A percentile compares a stretch with the other conserved stretches of the same genome.
These are phyloP conservation scores for Oryza glumipatula DNA, from an alignment of 176 grass and related monocot species.

Conservation along the genomic window DNA sequence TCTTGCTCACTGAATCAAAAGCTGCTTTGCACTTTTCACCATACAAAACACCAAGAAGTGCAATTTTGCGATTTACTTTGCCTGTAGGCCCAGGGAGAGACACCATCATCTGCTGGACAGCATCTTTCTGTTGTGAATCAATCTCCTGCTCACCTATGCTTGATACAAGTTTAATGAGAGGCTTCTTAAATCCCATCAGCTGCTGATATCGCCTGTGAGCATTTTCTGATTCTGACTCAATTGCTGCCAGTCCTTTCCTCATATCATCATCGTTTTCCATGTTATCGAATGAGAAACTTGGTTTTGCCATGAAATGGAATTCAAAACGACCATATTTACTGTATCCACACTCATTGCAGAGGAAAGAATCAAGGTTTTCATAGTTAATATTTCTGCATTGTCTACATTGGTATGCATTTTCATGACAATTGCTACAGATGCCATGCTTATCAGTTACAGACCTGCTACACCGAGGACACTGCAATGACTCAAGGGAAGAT, in stretches of 20 bases:
- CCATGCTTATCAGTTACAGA: slow-evolving; percentile 97
- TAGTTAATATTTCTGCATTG: slow-evolving; percentile 99
- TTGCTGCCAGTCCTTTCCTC: slow-evolving; percentile 95
- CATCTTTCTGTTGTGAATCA: slow-evolving; percentile 96
- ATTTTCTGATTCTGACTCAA: slow-evolving; percentile 96
- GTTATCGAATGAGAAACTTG: slow-evolving; percentile 96
- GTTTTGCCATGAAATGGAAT: slow-evolving; percentile 99
- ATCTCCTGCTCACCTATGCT: slow-evolving; percentile 96
- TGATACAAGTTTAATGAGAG: slow-evolving; percentile 92
- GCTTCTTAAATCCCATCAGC: slow-evolving; percentile 97
- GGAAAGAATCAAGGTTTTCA: slow-evolving; percentile 97
- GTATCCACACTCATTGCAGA: slow-evolving; percentile 99
- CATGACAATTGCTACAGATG: slow-evolving; percentile 96
- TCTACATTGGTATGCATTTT: slow-evolving; percentile 98
- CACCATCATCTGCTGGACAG: slow-evolving; percentile 99
- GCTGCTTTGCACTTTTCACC: slow-evolving; percentile 99
- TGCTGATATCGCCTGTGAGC: slow-evolving; percentile 98
- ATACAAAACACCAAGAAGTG: slow-evolving; percentile 91
- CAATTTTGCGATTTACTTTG: slow-evolving; percentile 98
- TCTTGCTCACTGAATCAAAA: slow-evolving; percentile 99
- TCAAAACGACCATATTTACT: slow-evolving; percentile 99
- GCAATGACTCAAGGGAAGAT: slow-evolving; percentile 96
- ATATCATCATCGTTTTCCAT: slow-evolving; percentile 99
- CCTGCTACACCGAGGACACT: slow-evolving; percentile 94
- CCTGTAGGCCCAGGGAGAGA: slow-evolving; percentile 94